These are phyloP conservation scores for Melastoma candidum DNA, from an alignment of 441 rosid genomes.

Conservation along the genomic window DNA sequence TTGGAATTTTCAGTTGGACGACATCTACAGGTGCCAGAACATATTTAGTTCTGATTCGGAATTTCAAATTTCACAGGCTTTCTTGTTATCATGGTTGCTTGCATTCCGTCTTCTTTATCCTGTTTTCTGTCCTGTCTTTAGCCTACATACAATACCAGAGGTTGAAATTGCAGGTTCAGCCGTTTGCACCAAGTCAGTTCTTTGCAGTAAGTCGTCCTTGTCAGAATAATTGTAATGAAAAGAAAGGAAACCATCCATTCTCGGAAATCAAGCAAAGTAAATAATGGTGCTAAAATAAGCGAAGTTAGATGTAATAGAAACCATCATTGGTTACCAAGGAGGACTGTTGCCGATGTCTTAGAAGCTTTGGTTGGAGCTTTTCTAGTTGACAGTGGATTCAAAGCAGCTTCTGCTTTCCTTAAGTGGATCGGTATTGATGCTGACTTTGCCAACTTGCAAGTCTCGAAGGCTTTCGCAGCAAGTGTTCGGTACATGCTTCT, in stretches of 20 bases:
- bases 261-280: conserved; percentile 17
- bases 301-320: conserved; percentile 73
- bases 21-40: conserved; percentile 11
- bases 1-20: conserved; percentile 89
- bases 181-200: conserved; percentile 75
- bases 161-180: conserved; percentile 49
- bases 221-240: conserved; percentile 46
- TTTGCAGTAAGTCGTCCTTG: conserved; percentile 78
- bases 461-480: conserved; percentile 39
- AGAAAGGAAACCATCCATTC: conserved; percentile 38
- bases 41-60: no score
- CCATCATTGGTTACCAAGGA: conserved; percentile 79
- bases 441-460: conserved; percentile 52
- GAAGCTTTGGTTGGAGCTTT: conserved; percentile 97
- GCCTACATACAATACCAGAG: background rate
- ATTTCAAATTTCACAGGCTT: no score
- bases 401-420: conserved; percentile 80
- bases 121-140: background rate
- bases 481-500: conserved; percentile 58
- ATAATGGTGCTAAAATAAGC: conserved; percentile 24
- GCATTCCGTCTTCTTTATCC: background rate
- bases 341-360: conserved; percentile 86
- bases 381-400: conserved; percentile 85
- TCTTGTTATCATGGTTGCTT: no score
- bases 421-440: conserved; percentile 79